Evolutionary conservation across 2,329 filamentous ascomycete species (phyloP), one percentile per base, ranked within the genome.

Genomic region (Beauveria sp.): DNA sequence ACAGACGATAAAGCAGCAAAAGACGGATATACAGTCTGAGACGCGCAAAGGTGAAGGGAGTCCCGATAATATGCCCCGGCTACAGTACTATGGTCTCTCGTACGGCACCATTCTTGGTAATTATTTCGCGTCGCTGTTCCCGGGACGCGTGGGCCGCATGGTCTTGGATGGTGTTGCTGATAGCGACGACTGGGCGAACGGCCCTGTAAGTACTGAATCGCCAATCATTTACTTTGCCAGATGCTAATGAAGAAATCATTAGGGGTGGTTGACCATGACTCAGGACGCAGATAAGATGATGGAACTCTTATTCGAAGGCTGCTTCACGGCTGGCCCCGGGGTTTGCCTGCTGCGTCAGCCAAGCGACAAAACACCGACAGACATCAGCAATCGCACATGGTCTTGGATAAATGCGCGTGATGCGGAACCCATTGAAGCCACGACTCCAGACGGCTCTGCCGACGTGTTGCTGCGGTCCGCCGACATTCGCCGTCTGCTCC

Each of bases 71-170:
- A 46, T 62, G 1, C 61, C 69, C 3, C 63, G 69, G 6, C 65
- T 82, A 42, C 77, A 78, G 65, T 83, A 81, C 64, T 77, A 78
- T 71, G 79, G 80, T 0, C 75, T 81, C 58, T 81, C 78, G 6
- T 83, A 83, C n/a, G 72, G 73, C 16, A 73, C 71, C 5, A 9
- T 72, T 0, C 65, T 75, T 0, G 73, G 73, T 0, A 73, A 73
- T 49, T 70, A 70, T 28, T 73, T 75, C 61, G 70, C 72, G 5
- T 71, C 72, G 20, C 67, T 75, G 67, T 75, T 71, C 43, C 71
- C 73, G 0, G 71, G 66, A 2, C 68, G 73, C 3, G 66, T 80
- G 6, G 76, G 72, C 0, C 72, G 77, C 16, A 68, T 81, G 59
- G 69, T 79, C 3, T 67, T 78, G 3, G 76, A 78, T 20, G 75